phyloP scores from a whole-genome alignment of 148 eudicot species.

The Chenopodium berlandieri region DNA sequence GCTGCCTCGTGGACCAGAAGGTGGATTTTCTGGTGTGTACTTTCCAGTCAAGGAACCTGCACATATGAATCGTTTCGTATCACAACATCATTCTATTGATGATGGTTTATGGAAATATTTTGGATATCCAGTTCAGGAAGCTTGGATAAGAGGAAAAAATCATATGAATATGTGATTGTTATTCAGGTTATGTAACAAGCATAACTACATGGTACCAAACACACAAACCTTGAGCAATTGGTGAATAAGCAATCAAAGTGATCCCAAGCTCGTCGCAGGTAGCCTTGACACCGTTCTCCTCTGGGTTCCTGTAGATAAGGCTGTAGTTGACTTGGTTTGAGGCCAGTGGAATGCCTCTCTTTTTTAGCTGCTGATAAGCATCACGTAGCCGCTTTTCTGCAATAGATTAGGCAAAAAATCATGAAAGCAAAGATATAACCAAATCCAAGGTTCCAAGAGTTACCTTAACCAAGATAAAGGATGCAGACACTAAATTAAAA shows the following conservation, averaged over 20 bases:
- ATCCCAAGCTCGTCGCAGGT: constrained; percentile 95
- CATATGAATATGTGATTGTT: background rate
- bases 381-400: constrained; percentile 84
- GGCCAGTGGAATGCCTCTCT: constrained; percentile 89
- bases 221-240: constrained; percentile 82
- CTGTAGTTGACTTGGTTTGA: constrained; percentile 99
- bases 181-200: background rate
- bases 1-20: constrained; percentile 86
- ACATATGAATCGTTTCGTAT: background rate
- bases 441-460: background rate
- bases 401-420: constrained; percentile 5
- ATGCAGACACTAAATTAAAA: background rate
- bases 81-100: background rate
- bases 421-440: background rate
- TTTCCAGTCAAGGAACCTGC: constrained; percentile 90
- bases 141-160: no score
- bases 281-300: constrained; percentile 94
- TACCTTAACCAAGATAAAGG: background rate
- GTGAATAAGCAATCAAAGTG: constrained; percentile 91
- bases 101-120: background rate
- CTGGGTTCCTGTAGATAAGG: constrained; percentile 84
- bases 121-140: background rate
- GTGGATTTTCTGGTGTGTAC: constrained; percentile 87
- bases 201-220: background rate
- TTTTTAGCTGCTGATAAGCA: constrained; percentile 67